These are phyloP conservation scores for Linum trigynum DNA, from an alignment of 345 rosid genomes.

Conservation along the genomic window DNA sequence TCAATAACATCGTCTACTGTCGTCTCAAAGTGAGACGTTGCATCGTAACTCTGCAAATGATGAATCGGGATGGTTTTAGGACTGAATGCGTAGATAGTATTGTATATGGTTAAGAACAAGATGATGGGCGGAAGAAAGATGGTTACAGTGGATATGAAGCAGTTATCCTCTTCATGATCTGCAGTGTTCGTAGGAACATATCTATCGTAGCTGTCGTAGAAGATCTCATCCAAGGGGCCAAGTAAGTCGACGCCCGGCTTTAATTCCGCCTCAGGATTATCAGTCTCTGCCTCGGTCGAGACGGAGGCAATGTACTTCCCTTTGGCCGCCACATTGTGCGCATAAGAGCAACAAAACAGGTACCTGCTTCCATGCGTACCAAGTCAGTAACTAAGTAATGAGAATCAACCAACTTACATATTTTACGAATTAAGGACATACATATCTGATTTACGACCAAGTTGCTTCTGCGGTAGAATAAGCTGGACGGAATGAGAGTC, in stretches of 20 bases:
- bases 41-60: slow-evolving; percentile 58
- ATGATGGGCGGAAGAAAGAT: not conserved
- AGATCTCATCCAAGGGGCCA: slow-evolving; percentile 70
- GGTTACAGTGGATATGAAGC: slow-evolving; percentile 80
- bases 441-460: slow-evolving; percentile 91
- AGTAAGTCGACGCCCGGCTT: slow-evolving; percentile 78
- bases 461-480: slow-evolving; percentile 91
- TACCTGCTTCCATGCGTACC: slow-evolving; percentile 38
- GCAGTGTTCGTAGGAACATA: slow-evolving; percentile 49
- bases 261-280: slow-evolving; percentile 63
- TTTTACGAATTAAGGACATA: slow-evolving; percentile 16
- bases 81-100: too few species aligned
- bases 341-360: slow-evolving; percentile 88
- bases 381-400: not conserved
- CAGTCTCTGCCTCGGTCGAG: slow-evolving; percentile 87
- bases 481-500: slow-evolving; percentile 88
- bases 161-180: slow-evolving; percentile 34
- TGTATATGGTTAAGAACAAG: too few species aligned
- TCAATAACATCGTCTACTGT: slow-evolving; percentile 66
- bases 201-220: slow-evolving; percentile 77
- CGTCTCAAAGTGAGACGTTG: slow-evolving; percentile 82
- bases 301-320: slow-evolving; percentile 91
- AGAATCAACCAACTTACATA: not conserved
- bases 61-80: not conserved
- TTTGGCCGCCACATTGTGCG: slow-evolving; percentile 88